These are phyloP conservation scores for Leccinum pachyderme DNA, from an alignment of 1,284 basidiomycete species.

Conservation along the genomic window DNA sequence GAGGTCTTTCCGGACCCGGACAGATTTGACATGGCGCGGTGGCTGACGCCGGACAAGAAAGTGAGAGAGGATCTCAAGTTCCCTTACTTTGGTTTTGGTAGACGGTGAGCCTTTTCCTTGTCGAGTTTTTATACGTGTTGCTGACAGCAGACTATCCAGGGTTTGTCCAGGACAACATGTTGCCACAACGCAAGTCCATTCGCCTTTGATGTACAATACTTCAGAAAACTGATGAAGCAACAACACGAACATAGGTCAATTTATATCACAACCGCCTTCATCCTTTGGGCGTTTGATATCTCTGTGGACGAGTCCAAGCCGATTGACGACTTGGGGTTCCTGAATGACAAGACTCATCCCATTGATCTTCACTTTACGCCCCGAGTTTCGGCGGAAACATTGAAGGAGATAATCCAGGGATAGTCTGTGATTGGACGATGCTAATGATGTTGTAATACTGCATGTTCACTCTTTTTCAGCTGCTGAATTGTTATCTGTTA, in stretches of 20 bases:
- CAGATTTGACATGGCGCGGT: conserved; percentile 9
- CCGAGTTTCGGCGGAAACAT: background rate
- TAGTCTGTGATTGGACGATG: too few species aligned
- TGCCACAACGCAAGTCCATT: background rate
- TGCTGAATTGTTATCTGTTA: too few species aligned
- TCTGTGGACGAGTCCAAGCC: conserved; percentile 9
- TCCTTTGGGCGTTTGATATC: conserved; percentile 16
- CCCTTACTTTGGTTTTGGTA: conserved; percentile 14
- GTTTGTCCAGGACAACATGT: conserved; percentile 3
- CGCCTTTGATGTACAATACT: background rate
- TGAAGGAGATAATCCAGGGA: background rate
- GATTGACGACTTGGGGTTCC: conserved; percentile 11
- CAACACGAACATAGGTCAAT: conserved; percentile 7
- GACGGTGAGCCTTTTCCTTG: conserved; percentile 2
- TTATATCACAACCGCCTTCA: conserved; percentile 10
- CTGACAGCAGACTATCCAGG: background rate
- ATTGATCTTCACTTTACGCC: background rate
- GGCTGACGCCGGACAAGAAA: conserved; percentile 6
- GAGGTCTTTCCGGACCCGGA: conserved; percentile 10
- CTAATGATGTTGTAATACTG: too few species aligned
- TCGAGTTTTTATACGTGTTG: too few species aligned
- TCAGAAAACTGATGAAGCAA: background rate
- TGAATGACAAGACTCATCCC: background rate
- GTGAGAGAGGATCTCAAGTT: conserved; percentile 8
- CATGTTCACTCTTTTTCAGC: too few species aligned